phyloP scores from a whole-genome alignment of 257 asterid species.

The Solanum tarijense region DNA sequence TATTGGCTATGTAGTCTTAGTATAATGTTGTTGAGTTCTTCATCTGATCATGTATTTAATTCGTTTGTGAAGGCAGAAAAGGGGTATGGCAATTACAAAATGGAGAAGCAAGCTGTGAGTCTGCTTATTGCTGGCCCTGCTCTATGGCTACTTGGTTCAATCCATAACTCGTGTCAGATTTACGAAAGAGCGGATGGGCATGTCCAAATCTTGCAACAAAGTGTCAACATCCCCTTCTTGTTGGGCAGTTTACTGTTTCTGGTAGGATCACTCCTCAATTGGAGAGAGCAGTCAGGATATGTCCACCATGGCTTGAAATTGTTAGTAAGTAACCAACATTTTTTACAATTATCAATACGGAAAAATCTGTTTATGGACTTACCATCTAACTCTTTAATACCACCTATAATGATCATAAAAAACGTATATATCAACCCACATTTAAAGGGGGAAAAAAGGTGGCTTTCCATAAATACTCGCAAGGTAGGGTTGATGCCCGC shows the following conservation, averaged over 20 bases:
- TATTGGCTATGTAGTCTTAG: background rate
- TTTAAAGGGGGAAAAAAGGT: background rate
- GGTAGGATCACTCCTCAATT: conserved; percentile 48
- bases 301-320: conserved; percentile 40
- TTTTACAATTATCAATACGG: background rate
- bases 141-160: conserved; percentile 77
- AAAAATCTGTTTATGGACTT: background rate
- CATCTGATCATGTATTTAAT: background rate
- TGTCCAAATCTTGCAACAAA: conserved; percentile 67
- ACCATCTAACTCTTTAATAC: background rate
- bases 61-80: conserved; percentile 36
- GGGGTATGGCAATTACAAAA: conserved; percentile 18
- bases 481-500: background rate
- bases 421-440: background rate
- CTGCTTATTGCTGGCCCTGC: conserved; percentile 65
- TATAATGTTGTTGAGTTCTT: background rate
- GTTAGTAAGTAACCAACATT: conserved; percentile 24
- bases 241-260: conserved; percentile 61
- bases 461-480: background rate
- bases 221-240: conserved; percentile 65
- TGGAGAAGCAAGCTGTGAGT: conserved; percentile 50
- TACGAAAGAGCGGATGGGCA: conserved; percentile 80
- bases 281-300: conserved; percentile 26
- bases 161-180: conserved; percentile 75
- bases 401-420: background rate